Evolutionary conservation across 441 rosid species (phyloP).

Genomic region (Gossypium laxum): DNA sequence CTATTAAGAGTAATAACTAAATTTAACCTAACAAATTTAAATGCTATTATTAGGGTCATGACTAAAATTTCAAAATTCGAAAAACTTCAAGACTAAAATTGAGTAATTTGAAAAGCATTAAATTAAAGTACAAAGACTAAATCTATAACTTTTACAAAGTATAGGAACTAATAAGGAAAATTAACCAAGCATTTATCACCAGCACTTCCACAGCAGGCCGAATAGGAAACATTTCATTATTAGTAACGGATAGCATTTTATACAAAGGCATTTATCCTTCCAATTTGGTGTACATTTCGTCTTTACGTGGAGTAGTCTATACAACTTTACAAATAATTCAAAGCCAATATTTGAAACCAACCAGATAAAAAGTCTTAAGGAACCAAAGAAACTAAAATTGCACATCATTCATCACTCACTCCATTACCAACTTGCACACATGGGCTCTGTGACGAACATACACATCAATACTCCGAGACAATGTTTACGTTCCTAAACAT

Average conservation of each 20-base stretch:
- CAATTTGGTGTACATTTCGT: constrained; percentile 19
- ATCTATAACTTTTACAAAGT: no score
- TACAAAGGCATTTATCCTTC: constrained; percentile 14
- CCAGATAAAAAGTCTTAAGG: not conserved
- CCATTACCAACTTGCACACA: constrained; percentile 18
- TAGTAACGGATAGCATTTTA: not conserved
- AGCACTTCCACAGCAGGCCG: not conserved
- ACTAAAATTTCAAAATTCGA: no score
- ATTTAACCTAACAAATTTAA: no score
- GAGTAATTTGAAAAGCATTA: no score
- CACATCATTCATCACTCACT: constrained; percentile 11
- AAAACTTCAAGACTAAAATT: no score
- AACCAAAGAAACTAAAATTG: constrained; percentile 7
- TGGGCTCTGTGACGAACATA: constrained; percentile 17
- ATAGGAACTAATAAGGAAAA: no score
- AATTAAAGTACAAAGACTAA: no score
- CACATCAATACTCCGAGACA: constrained; percentile 18
- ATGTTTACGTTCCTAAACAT: constrained; percentile 5
- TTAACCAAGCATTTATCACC: not conserved
- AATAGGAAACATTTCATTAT: not conserved
- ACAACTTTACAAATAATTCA: constrained; percentile 26
- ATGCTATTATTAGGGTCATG: no score
- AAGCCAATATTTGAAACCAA: constrained; percentile 16
- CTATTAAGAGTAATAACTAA: no score
- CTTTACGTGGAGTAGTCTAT: constrained; percentile 26